Evolutionary conservation across 1,139 yeast species (phyloP), one percentile per base, ranked within the genome.

Genomic region (Saccharomyces hybrid): DNA sequence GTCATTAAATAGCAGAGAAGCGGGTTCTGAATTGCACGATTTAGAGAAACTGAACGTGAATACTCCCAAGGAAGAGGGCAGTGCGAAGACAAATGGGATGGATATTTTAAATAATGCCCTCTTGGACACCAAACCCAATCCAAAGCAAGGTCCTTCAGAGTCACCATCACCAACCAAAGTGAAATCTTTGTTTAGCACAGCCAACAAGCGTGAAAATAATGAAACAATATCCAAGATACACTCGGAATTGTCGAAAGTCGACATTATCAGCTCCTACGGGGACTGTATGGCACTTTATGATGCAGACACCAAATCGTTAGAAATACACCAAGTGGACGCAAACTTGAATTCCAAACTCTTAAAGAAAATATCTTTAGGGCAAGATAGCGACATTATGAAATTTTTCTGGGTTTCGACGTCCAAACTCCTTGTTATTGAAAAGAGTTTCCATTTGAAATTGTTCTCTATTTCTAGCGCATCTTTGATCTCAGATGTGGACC

Each of bases 11-110:
- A 50, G 26, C 44, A 50, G 44, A 26, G 44, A 34, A 6, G 46
- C 59, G 50, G 62, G 59, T 11, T 59, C 56, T 26, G 58, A 62
- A 1, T 50, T 63, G 23, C 68, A 66, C 53, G 56, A 55, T 16
- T 54, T 66, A 56, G 68, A 64, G 50, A 51, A 56, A 16, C 46
- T 65, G 56, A 63, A 62, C 47, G 16, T 32, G 5, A 32, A 32
- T 32, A 32, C 38, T 11, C 38, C 38, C 16, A 32, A n/a, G 14
- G 38, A 32, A 7, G 38, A 32, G 16, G 38, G 16, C 38, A n/a
- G 16, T 14, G 14, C 16, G 7, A n/a, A n/a, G 8, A n/a, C 38
- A 32, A 32, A 32, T n/a, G 38, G 38, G 6, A 32, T 32, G 38
- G 38, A 32, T 32, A 14, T 32, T 32, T 32, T 32, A 7, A 32